Percentiles rank a stretch among this genome's conserved stretches.
phyloP scores from a whole-genome alignment of 73 alveolate species.

The Paramecium tetraurelia region DNA sequence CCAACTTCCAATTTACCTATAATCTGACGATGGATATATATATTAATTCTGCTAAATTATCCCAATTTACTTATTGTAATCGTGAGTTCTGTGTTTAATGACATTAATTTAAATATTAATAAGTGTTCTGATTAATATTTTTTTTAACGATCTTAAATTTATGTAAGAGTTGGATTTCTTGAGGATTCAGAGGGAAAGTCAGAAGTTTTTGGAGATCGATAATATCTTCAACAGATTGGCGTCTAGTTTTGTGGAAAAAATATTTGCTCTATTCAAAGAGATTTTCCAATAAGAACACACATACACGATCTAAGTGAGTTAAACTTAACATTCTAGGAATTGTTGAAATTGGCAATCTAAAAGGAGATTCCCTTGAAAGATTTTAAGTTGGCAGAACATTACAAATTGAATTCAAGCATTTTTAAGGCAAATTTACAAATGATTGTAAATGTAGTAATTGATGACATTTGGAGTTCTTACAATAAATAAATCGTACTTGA shows the following conservation, averaged over 20 bases:
- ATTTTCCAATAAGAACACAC: conserved; percentile 17
- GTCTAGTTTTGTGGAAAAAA: neutral
- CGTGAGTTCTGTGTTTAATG: neutral
- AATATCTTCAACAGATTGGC: conserved; percentile 23
- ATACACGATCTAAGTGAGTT: conserved; percentile 15
- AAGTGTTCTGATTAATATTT: neutral
- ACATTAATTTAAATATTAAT: neutral
- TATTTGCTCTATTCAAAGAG: conserved; percentile 15
- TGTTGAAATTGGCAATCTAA: conserved; percentile 14
- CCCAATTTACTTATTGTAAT: neutral
- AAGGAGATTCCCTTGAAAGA: conserved; percentile 41
- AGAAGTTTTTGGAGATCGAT: conserved; percentile 24
- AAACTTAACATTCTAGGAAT: neutral
- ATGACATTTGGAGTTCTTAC: neutral
- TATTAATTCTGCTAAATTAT: neutral
- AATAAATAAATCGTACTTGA: neutral
- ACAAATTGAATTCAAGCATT: conserved; percentile 23
- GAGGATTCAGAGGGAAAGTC: conserved; percentile 13
- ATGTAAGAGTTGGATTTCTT: conserved; percentile 22
- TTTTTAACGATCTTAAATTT: conserved; percentile 17
- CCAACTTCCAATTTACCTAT: neutral
- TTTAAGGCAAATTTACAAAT: conserved; percentile 3
- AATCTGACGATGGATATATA: neutral
- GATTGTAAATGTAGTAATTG: conserved; percentile 14
- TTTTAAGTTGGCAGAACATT: conserved; percentile 43